phyloP scores from a whole-genome alignment of 495 filamentous ascomycete species.

The Penicillium antarcticum region DNA sequence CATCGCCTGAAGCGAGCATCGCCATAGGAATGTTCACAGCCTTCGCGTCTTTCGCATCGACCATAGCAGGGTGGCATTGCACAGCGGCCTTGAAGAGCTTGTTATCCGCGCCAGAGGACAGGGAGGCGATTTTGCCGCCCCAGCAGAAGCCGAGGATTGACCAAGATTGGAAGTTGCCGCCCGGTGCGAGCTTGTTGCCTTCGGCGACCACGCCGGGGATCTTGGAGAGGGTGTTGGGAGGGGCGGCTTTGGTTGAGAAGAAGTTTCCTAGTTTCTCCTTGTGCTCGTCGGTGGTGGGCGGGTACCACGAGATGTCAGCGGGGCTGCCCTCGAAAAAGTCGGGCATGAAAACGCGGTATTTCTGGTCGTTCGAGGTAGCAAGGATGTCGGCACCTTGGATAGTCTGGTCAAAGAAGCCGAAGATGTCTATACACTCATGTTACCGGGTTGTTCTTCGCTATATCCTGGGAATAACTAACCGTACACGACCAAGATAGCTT shows the following conservation, averaged over 20 bases:
- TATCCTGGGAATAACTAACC: slow-evolving; percentile 26
- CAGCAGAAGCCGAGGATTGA: slow-evolving; percentile 92
- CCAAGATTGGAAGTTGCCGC: slow-evolving; percentile 63
- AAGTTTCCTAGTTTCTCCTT: slow-evolving; percentile 69
- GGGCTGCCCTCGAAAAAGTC: slow-evolving; percentile 55
- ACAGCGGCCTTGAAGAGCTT: slow-evolving; percentile 66
- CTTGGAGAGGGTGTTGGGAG: slow-evolving; percentile 58
- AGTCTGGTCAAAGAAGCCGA: slow-evolving; percentile 54
- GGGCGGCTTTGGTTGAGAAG: slow-evolving; percentile 67
- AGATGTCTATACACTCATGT: slow-evolving; percentile 40
- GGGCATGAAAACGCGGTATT: slow-evolving; percentile 57
- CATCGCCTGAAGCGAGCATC: slow-evolving; percentile 66
- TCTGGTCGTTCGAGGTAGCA: slow-evolving; percentile 41
- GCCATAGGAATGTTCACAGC: slow-evolving; percentile 61
- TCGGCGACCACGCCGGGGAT: slow-evolving; percentile 60
- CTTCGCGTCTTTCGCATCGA: slow-evolving; percentile 70
- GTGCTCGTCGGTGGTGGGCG: slow-evolving; percentile 79
- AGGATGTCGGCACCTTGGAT: slow-evolving; percentile 58
- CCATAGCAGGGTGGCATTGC: slow-evolving; percentile 82
- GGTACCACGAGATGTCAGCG: slow-evolving; percentile 54
- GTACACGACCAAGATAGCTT: slow-evolving; percentile 53
- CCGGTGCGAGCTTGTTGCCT: slow-evolving; percentile 44
- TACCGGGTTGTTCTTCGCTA: neutral
- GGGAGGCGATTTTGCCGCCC: slow-evolving; percentile 79
- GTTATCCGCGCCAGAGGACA: slow-evolving; percentile 53